These are phyloP conservation scores for Paramecium sonneborni DNA, from an alignment of 73 alveolate genomes.

Conservation along the genomic window DNA sequence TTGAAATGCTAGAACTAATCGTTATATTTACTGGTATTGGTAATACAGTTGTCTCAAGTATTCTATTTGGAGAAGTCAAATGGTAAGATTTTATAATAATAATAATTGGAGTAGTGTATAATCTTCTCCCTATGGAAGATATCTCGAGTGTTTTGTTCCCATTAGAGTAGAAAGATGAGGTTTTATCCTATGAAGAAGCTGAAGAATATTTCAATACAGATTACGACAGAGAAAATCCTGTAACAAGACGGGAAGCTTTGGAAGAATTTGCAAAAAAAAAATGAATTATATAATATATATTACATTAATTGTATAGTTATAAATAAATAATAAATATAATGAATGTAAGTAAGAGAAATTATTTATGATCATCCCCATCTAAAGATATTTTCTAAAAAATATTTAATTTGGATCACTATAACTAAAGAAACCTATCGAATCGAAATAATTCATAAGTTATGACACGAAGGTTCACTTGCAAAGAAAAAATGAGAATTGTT, in stretches of 20 bases:
- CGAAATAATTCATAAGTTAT: slow-evolving; percentile 72
- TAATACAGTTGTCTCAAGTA: not conserved
- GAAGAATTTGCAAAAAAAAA: not conserved
- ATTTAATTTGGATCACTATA: slow-evolving; percentile 82
- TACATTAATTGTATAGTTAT: no score
- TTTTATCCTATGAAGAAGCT: not conserved
- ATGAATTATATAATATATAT: not conserved
- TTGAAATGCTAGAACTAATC: slow-evolving; percentile 34
- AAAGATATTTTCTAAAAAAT: slow-evolving; percentile 82
- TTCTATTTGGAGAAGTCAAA: slow-evolving; percentile 5
- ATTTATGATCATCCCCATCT: slow-evolving; percentile 79
- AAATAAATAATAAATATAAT: no score
- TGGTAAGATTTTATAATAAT: slow-evolving; percentile 45
- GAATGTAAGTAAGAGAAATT: not conserved
- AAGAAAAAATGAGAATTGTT: slow-evolving; percentile 70
- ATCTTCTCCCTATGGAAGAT: slow-evolving; percentile 56
- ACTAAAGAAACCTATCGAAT: slow-evolving; percentile 70
- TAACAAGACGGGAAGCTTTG: slow-evolving; percentile 52
- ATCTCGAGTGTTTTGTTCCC: slow-evolving; percentile 47
- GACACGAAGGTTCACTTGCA: slow-evolving; percentile 12
- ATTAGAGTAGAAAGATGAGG: slow-evolving; percentile 49
- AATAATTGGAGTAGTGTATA: not conserved
- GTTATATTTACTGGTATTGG: slow-evolving; percentile 51
- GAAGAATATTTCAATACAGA: slow-evolving; percentile 53
- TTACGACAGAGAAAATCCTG: slow-evolving; percentile 65